Evolutionary conservation across 2,329 filamentous ascomycete genomes (phyloP), one percentile per base, ranked within the genome.

Genomic region (Beauveria varroae): DNA sequence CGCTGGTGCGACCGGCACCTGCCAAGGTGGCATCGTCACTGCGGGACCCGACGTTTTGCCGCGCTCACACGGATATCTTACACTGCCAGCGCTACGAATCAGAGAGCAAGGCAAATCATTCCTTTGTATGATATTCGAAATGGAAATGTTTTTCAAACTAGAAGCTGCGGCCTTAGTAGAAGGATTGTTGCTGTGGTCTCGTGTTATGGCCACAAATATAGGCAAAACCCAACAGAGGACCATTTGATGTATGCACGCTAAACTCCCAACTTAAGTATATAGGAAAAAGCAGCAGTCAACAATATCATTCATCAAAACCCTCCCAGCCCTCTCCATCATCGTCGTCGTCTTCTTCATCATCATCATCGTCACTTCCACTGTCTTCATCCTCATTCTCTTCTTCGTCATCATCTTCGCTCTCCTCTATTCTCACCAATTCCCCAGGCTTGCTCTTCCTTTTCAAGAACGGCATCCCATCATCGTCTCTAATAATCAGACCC

Each of bases 401-500:
- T 53, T 67, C 63, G 14, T 67, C 58, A 6, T 64, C 67, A 4
- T 77, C 75, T 24, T 77, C 76, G 4, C 74, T 72, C 3, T 70
- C 69, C 0, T 60, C 62, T 47, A 50, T 58, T 56, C 20, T 20
- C 37, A 47, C 20, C 44, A 75, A 60, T 0, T 62, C 58, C 2
- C 76, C 66, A 8, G 68, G 63, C 60, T 65, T 64, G 2, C 73
- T 75, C 12, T 74, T 76, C 1, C 70, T 67, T 65, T 72, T 74
- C 57, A 75, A 63, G 6, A 76, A 66, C 8, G 73, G 74, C 72
- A 72, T 74, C 20, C 73, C 75, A 64, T 71, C 68, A 61, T 72
- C 53, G 63, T 79, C 75, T 65, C 75, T 71, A 5, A 79, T 75
- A 56, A 86, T 75, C 64, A 75, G 76, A 0, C 85, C 85, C 56